Conservation (phyloP, 768 basidiomycete species). For the Lactifluus subvellereus region DNA sequence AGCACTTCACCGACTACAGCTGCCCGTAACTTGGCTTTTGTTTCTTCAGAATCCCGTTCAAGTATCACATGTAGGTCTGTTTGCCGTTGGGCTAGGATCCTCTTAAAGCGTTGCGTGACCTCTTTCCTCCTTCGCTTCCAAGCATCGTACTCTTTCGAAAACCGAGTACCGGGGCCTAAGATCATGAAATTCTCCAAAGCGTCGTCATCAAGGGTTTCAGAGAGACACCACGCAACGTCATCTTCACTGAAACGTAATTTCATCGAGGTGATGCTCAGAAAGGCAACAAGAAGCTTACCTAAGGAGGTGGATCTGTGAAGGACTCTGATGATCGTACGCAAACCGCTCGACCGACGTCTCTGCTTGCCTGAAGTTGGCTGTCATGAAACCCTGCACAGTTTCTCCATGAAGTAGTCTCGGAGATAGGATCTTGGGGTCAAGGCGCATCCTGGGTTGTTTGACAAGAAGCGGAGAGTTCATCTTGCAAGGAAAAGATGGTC, state of each 20-base stretch:
- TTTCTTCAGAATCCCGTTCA: neutral
- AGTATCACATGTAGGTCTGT: neutral
- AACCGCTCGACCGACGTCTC: neutral
- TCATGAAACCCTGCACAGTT: slow-evolving; percentile 1
- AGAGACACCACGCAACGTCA: slow-evolving; percentile 10
- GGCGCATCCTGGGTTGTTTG: neutral
- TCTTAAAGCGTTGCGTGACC: neutral
- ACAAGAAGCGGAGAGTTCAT: slow-evolving; percentile 4
- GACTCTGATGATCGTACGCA: neutral
- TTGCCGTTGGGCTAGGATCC: neutral
- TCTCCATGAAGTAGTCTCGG: neutral
- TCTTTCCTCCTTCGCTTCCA: neutral
- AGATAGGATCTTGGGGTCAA: neutral
- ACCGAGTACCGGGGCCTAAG: neutral
- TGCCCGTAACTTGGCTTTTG: neutral
- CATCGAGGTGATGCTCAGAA: neutral
- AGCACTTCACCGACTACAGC: slow-evolving; percentile 4
- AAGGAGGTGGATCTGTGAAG: slow-evolving; percentile 4
- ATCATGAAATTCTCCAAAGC: slow-evolving; percentile 5
- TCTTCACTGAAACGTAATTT: neutral
- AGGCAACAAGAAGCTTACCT: neutral
- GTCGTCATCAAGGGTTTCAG: slow-evolving; percentile 10
- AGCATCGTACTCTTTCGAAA: neutral
- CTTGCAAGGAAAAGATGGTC: neutral
- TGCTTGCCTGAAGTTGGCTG: neutral